These are phyloP conservation scores for Auricularia cornea DNA, from an alignment of 768 basidiomycete genomes.

Conservation along the genomic window DNA sequence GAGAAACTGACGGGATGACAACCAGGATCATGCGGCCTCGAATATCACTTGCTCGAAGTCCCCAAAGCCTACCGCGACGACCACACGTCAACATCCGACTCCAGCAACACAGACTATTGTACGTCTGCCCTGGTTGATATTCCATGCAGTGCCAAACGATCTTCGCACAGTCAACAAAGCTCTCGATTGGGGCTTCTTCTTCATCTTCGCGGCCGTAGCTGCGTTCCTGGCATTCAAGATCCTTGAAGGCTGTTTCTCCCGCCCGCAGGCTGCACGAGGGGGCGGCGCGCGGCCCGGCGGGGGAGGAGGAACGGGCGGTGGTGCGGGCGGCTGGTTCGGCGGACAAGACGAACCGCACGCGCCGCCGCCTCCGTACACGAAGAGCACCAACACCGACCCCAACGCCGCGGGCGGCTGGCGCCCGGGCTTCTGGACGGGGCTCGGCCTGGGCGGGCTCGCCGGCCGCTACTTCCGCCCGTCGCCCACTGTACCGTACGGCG, in stretches of 20 bases:
- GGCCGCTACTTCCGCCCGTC: constrained; percentile 31
- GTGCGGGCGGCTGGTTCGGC: too few species aligned
- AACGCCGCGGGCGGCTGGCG: constrained; percentile 35
- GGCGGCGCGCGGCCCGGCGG: too few species aligned
- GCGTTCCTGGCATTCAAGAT: too few species aligned
- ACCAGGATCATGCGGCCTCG: constrained; percentile 77
- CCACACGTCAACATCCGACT: constrained; percentile 3
- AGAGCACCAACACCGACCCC: constrained; percentile 28
- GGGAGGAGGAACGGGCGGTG: too few species aligned
- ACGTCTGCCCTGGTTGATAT: too few species aligned
- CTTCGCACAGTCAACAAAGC: constrained; percentile 36
- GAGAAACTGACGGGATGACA: too few species aligned
- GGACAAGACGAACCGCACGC: constrained; percentile 24
- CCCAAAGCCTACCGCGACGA: constrained; percentile 29
- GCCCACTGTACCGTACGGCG: constrained; percentile 38
- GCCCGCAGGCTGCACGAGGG: too few species aligned
- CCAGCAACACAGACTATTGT: constrained; percentile 8
- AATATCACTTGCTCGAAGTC: constrained; percentile 72
- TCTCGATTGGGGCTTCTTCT: constrained; percentile 41
- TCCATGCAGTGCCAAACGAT: too few species aligned
- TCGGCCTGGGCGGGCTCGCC: constrained; percentile 55
- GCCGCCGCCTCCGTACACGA: constrained; percentile 48
- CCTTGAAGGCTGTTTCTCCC: too few species aligned
- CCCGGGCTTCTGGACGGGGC: constrained; percentile 84
- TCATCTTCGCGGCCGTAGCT: constrained; percentile 36